phyloP scores from a whole-genome alignment of 1,284 basidiomycete species.

The Trametes pubescens region DNA sequence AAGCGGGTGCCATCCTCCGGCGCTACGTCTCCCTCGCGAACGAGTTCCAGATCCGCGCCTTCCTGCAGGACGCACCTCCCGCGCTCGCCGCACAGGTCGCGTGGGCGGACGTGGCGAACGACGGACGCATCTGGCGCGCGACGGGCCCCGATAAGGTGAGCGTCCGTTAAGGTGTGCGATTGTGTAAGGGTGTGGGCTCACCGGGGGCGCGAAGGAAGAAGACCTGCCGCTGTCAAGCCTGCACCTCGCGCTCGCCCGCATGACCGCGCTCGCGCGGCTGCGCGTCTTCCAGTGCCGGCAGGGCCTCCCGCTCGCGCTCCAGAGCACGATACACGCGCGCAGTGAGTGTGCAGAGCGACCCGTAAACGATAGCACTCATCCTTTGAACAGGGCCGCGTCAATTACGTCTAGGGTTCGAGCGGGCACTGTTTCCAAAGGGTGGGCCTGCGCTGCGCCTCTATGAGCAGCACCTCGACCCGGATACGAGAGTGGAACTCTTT shows the following conservation, averaged over 20 bases:
- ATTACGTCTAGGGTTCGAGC: conserved; percentile 47
- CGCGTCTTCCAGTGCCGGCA: conserved; percentile 50
- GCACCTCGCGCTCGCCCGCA: conserved; percentile 43
- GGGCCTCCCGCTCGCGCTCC: conserved; percentile 36
- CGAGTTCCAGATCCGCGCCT: conserved; percentile 48
- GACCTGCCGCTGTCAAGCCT: conserved; percentile 44
- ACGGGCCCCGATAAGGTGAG: conserved; percentile 24
- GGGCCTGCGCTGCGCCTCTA: conserved; percentile 42
- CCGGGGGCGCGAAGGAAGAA: conserved; percentile 22
- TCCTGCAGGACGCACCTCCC: conserved; percentile 36
- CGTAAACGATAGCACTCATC: background rate
- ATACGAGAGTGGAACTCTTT: conserved; percentile 43
- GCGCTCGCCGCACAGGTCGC: conserved; percentile 37
- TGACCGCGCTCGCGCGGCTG: conserved; percentile 44
- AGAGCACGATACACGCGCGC: conserved; percentile 28
- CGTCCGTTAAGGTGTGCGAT: conserved; percentile 23
- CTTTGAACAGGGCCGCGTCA: conserved; percentile 24
- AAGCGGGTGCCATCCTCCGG: conserved; percentile 41
- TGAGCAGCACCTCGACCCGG: conserved; percentile 46
- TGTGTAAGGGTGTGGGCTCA: conserved; percentile 30
- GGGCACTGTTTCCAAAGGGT: conserved; percentile 48
- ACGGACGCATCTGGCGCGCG: conserved; percentile 45
- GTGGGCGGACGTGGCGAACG: conserved; percentile 52
- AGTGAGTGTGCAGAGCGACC: conserved; percentile 22
- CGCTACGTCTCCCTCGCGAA: conserved; percentile 49